phyloP scores from a whole-genome alignment of 2,329 filamentous ascomycete genomes.

The Verticillium albo-atrum region DNA sequence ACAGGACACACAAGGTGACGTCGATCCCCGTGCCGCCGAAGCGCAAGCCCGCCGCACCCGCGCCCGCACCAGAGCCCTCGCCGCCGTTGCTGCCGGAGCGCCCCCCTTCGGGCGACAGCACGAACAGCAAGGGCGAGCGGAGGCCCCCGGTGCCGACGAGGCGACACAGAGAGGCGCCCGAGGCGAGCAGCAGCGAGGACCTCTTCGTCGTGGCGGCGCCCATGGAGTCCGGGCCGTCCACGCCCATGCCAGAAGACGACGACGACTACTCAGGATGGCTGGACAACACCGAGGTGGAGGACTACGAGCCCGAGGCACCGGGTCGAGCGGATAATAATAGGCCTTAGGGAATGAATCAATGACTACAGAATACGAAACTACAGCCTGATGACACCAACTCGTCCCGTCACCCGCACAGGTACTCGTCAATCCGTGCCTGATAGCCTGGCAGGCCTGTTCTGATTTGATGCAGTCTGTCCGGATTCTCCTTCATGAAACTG shows the following conservation, averaged over 20 bases:
- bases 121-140: slow-evolving; percentile 11
- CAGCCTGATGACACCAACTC: no score
- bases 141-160: slow-evolving; percentile 46
- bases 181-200: slow-evolving; percentile 26
- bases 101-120: slow-evolving; percentile 5
- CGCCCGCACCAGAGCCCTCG: slow-evolving; percentile 28
- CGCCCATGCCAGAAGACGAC: slow-evolving; percentile 29
- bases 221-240: slow-evolving; percentile 54
- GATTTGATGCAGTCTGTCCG: not conserved
- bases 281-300: slow-evolving; percentile 6
- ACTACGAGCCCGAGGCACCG: not conserved
- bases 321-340: not conserved
- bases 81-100: slow-evolving; percentile 10
- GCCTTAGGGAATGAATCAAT: not conserved
- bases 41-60: slow-evolving; percentile 65
- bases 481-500: not conserved
- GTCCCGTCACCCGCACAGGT: no score
- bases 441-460: not conserved
- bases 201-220: slow-evolving; percentile 64
- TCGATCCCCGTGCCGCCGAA: slow-evolving; percentile 52
- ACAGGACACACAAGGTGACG: slow-evolving; percentile 54
- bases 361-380: not conserved
- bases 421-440: not conserved
- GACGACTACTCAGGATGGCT: slow-evolving; percentile 14
- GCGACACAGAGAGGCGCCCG: slow-evolving; percentile 25